Percentiles rank a stretch among this genome's conserved stretches.
Conservation (phyloP, 768 basidiomycete genomes). For the Fomitopsis serialis region DNA sequence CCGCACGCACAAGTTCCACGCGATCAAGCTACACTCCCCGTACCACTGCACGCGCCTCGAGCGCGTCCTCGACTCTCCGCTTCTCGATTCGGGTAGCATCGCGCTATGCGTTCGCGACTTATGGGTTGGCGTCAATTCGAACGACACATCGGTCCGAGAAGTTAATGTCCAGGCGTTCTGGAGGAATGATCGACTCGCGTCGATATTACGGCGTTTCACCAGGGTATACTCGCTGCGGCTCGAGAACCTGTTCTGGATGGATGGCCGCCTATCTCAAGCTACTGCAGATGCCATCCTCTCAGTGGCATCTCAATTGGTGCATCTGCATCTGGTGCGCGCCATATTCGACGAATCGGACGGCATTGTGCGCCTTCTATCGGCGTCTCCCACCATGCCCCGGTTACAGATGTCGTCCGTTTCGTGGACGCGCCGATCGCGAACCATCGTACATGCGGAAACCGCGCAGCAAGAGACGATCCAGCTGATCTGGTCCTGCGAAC, state of each 20-base stretch:
- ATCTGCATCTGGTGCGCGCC: background rate
- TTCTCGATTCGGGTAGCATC: background rate
- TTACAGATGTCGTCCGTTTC: background rate
- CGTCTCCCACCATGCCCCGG: background rate
- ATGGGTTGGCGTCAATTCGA: background rate
- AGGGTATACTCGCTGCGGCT: background rate
- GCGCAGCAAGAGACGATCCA: background rate
- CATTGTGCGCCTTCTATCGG: background rate
- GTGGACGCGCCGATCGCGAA: background rate
- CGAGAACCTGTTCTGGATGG: background rate
- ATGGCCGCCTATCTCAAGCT: background rate
- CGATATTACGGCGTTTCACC: background rate
- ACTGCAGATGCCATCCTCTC: background rate
- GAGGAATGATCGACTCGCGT: background rate
- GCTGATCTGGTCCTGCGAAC: background rate
- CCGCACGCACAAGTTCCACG: background rate
- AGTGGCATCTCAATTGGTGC: background rate
- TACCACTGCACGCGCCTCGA: background rate
- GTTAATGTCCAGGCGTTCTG: background rate
- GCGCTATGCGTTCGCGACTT: background rate
- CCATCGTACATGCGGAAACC: background rate
- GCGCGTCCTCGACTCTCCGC: background rate
- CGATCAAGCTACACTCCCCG: background rate
- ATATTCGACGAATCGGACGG: background rate
- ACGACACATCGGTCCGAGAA: background rate